phyloP scores from a whole-genome alignment of 2,329 filamentous ascomycete species.

The Fusarium fujikuroi region DNA sequence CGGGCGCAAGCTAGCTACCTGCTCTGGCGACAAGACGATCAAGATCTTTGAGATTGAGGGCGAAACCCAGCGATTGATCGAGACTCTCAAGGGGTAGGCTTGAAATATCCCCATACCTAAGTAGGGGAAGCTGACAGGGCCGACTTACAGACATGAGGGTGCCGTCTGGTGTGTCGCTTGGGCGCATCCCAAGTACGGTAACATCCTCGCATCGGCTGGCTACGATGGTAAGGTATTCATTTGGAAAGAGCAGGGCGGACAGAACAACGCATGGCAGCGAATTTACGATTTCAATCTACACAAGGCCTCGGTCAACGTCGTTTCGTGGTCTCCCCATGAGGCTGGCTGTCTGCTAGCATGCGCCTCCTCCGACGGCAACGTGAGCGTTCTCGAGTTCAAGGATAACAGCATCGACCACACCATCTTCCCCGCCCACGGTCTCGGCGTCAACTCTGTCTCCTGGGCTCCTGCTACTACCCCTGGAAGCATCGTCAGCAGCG shows the following conservation, averaged over 20 bases:
- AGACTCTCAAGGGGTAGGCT: constrained; percentile 91
- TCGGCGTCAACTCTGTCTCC: constrained; percentile 94
- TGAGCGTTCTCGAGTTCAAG: constrained; percentile 95
- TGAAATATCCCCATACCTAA: not conserved
- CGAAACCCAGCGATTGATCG: constrained; percentile 86
- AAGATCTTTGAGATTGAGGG: constrained; percentile 99
- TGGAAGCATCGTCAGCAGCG: constrained; percentile 83
- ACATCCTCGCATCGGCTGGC: constrained; percentile 92
- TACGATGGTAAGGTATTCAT: constrained; percentile 99
- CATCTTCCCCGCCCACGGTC: constrained; percentile 90
- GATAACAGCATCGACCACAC: constrained; percentile 93
- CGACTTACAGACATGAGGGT: constrained; percentile 80
- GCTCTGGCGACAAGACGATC: constrained; percentile 97
- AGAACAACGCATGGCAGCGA: constrained; percentile 76
- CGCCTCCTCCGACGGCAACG: constrained; percentile 92
- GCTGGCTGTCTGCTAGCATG: constrained; percentile 93
- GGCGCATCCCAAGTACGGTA: constrained; percentile 98
- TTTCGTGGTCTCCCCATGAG: constrained; percentile 97
- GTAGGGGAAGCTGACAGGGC: constrained; percentile 26
- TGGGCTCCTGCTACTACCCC: constrained; percentile 91
- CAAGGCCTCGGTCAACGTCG: constrained; percentile 96
- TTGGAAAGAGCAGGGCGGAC: constrained; percentile 85
- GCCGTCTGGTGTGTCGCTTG: constrained; percentile 98
- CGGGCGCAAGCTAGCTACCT: constrained; percentile 93
- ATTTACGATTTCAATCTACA: constrained; percentile 94